Evolutionary conservation across 306 rosid species (phyloP), one percentile per base, ranked within the genome.

Genomic region (Citrullus amarus): DNA sequence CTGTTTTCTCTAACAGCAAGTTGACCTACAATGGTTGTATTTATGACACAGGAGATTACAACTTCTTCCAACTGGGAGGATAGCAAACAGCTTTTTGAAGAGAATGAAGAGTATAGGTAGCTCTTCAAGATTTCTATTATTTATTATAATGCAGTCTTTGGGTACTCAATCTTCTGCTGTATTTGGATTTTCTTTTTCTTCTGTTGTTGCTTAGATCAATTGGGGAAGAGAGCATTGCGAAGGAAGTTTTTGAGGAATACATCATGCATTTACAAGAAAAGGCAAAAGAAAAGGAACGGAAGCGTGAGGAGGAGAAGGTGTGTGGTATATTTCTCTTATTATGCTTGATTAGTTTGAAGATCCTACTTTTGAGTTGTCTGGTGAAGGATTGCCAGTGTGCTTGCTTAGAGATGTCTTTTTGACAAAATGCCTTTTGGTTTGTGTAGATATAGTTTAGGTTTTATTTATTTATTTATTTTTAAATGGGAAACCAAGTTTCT

Each of bases 231-330:
- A 90, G 80, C 83, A 68, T 66, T 41, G 65, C 85, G 56, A 90
- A 65, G 86, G 99, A 96, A 75, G 46, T 90, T 80, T 93, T 96
- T 86, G 96, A 88, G 85, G 97, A 89, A 78, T 88, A 92, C 86
- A 80, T 90, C 72, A 43, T 84, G 32, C 85, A 83, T 85, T 85
- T 92, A 15, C 89, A 86, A 80, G 99, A 91, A 82, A 96, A 91
- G 83, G 97, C 93, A 53, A 92, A 86, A 87, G 99, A 96, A 86
- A 96, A 87, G 83, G 99, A 92, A 81, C 93, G 99, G 54, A 96
- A 91, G 85, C 96, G 99, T 51, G 99, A 96, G 80, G 99, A 91
- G 84, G 99, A 96, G 79, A 92, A 91, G 91, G 99, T 25, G 28
- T 93, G 81, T 81, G 28, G 25, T 69, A 34, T 46, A 79, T 76